Base-by-base conservation (phyloP, 179 eudicot species). In the Beta macrorhiza region DNA sequence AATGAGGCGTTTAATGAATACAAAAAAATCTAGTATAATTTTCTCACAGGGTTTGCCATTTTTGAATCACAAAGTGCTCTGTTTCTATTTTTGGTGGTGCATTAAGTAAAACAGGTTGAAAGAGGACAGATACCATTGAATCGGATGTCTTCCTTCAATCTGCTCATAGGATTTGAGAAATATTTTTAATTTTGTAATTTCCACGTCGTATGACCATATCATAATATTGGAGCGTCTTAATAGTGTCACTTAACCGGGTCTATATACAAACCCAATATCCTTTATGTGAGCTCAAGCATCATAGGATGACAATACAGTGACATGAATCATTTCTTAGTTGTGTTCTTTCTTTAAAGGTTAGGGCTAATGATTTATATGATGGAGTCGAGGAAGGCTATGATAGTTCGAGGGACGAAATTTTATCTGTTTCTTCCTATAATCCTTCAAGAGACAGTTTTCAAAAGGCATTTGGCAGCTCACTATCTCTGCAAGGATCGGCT, bases 371-470 rank as follows among this genome's bases (percentile, higher is more conserved):
- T 84, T 78, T 87, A 76, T 87, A 84, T 84, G 98, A 93, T 81
- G 97, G 90, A 80, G 89, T 85, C 84, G 97, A 93, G 85, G 99
- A 97, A 84, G 98, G 90, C 70, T 91, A 92, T 86, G 99, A 94
- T 73, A 94, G 97, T 86, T 92, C 93, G 47, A 90, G 91, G 80
- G 99, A 94, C 83, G 98, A 97, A 79, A 83, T 91, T 37, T 92
- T 90, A 77, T 94, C 99, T 67, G 90, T 96, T 76, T 96, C 99
- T 85, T 96, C 99, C 42, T 90, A 91, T 85, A 94, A 94, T 83
- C 94, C 90, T 42, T 83, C 86, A 74, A 92, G 90, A 84, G 97
- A 87, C 73, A 93, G 89, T 74, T 59, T 91, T 72, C 89, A 88
- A 78, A 89, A 83, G 79, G 80, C 92, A 58, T 92, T 94, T 82